Conservation (phyloP, 2,329 filamentous ascomycete genomes). For the Colletotrichum endophyticum region DNA sequence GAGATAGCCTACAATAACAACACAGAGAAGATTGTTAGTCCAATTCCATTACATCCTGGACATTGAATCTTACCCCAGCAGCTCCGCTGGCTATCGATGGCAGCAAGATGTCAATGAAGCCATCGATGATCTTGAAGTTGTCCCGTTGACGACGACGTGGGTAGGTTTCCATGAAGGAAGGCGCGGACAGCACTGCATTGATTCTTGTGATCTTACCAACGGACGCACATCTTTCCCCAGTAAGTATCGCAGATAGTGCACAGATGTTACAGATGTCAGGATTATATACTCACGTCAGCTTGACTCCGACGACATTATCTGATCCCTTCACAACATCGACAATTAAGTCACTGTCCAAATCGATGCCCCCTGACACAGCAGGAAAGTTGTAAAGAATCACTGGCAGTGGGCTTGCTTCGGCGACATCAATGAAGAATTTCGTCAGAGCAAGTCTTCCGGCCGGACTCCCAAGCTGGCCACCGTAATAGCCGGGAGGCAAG, state of each 20-base stretch:
- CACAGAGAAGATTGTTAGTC: neutral
- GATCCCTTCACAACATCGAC: neutral
- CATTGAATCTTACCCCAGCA: neutral
- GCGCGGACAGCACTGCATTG: neutral
- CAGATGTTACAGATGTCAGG: neutral
- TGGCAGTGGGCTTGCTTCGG: neutral
- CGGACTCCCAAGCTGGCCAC: neutral
- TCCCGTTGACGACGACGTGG: neutral
- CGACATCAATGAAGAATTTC: neutral
- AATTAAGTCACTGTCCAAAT: neutral
- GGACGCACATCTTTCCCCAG: neutral
- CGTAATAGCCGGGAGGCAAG: neutral
- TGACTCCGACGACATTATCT: neutral
- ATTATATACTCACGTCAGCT: neutral
- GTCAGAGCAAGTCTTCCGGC: neutral
- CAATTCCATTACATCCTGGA: fast-evolving
- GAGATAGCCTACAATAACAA: neutral
- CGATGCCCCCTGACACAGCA: neutral
- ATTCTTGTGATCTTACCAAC: neutral
- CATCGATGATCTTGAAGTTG: neutral
- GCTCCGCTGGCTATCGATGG: neutral
- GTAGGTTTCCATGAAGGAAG: neutral
- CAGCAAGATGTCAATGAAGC: neutral
- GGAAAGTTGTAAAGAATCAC: neutral
- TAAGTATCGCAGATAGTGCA: neutral